Evolutionary conservation across 2,329 filamentous ascomycete genomes (phyloP), one percentile per base, ranked within the genome.

Genomic region (Incumbomyces lentus): DNA sequence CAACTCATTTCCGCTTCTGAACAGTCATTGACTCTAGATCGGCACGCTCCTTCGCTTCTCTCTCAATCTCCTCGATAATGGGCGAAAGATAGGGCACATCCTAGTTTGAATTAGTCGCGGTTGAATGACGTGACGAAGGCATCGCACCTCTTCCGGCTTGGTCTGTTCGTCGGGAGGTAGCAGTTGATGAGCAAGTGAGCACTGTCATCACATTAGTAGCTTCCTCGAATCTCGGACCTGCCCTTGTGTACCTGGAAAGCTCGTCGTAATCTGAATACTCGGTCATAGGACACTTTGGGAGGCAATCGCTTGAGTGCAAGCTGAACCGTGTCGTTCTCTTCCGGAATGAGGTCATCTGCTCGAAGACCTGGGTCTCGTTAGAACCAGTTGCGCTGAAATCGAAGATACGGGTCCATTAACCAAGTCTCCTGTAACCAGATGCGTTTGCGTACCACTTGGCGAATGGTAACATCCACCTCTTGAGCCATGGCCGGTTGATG

Each of bases 181-280:
- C 49, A 84, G 68, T 58, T 78, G 75, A 64, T 84, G 80, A 48
- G 78, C 71, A 52, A 83, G 67, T 38, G 80, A 84, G 68, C 75
- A 77, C 79, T 83, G 62, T 59, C n/a, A 37, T 22, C 26, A 10
- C 36, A 16, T 38, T 14, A 34, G 19, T 40, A 32, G 6, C n/a
- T 29, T 39, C 45, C 35, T 47, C n/a, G 19, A 13, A 6, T 32
- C 10, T 19, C 19, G 18, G 33, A 38, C 16, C n/a, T 18, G 19
- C 6, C 37, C 16, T 40, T 40, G 53, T 65, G 55, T 71, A 85
- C 82, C 77, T 98, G 92, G 71, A 93, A 82, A 61, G 92, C 90
- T 71, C 92, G 82, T 73, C 92, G 86, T 69, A 98, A 80, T 64
- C 92, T 89, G 82, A 88, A 98, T 67, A 96, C 81, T 67, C 92